Evolutionary conservation across 108 stramenopile species (phyloP), one percentile per base, ranked within the genome.

Genomic region (Skeletonema grethae): DNA sequence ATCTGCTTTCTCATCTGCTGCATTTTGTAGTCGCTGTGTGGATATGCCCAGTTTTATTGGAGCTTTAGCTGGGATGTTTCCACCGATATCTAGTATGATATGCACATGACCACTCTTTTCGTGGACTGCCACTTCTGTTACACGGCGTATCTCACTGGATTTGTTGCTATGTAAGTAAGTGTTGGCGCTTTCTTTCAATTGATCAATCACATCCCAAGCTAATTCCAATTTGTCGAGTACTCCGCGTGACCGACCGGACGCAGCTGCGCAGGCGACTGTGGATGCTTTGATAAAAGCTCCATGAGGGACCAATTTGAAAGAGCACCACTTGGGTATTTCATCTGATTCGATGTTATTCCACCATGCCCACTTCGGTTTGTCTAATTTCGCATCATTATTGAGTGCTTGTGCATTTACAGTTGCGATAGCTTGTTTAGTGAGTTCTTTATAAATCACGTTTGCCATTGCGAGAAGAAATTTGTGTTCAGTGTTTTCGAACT

Each of bases 181-280:
- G 15, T 50, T 22, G 36, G 12, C 29, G 28, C 28, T n/a, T 13
- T 28, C 45, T 41, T 76, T 73, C 34, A 88, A 58, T 16, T 53
- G 45, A 15, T 69, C 57, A 28, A 88, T 65, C 16, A 88, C 66
- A 22, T 50, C 45, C 28, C 72, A 30, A 43, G 73, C 70, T 4
- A 90, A 61, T 15, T 22, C 43, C 24, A 57, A 58, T 65, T 79
- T 73, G 50, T 80, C 73, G 25, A 86, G 57, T 4, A 45, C 41
- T 46, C 83, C 80, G 61, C 85, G 76, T 5, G 79, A 79, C 1
- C 58, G 65, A 69, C 90, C 90, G 7, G 87, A 64, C 50, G 89
- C 77, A 50, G 88, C 83, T 31, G 88, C 87, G 62, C 90, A 90
- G 15, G 87, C 85, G 1, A 61, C 75, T 45, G 87, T 82, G 1